A percentile compares a stretch with the other conserved stretches of the same genome.
Evolutionary conservation across 495 filamentous ascomycete genomes (phyloP).

Genomic region (Rostrohypoxylon terebratum): DNA sequence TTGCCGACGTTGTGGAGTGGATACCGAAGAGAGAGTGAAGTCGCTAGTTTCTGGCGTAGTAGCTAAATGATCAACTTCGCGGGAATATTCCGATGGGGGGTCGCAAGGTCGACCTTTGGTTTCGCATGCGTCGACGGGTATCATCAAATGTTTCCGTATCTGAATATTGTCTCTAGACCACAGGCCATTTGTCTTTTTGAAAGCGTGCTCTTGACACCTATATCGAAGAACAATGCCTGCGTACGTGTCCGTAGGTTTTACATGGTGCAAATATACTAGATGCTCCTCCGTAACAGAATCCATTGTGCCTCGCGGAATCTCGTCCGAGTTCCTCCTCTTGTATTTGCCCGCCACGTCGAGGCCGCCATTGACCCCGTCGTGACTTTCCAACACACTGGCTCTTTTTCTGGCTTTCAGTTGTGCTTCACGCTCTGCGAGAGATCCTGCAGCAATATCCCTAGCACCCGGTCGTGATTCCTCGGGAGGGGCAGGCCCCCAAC

Average conservation of each 20-base stretch:
- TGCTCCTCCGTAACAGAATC: constrained; percentile 70
- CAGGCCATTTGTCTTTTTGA: constrained; percentile 88
- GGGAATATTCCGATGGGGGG: constrained; percentile 48
- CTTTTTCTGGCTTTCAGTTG: constrained; percentile 60
- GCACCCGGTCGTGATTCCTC: constrained; percentile 50
- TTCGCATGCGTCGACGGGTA: constrained; percentile 91
- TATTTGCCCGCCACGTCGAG: constrained; percentile 61
- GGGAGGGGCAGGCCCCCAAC: constrained; percentile 58
- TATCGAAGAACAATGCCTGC: constrained; percentile 91
- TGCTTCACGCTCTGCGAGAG: constrained; percentile 61
- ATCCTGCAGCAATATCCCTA: constrained; percentile 62
- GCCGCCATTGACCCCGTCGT: constrained; percentile 61
- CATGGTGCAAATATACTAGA: constrained; percentile 90
- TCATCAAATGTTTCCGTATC: constrained; percentile 78
- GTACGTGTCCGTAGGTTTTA: constrained; percentile 83
- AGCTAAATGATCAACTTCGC: constrained; percentile 60
- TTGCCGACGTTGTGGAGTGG: constrained; percentile 31
- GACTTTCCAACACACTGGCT: constrained; percentile 63
- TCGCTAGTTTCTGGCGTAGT: constrained; percentile 55
- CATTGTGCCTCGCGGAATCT: constrained; percentile 50
- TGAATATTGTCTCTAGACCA: constrained; percentile 95
- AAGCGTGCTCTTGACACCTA: constrained; percentile 80
- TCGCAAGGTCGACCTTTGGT: constrained; percentile 78
- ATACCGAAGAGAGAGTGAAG: constrained; percentile 12
- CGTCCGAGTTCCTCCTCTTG: constrained; percentile 67